Evolutionary conservation across 2,329 filamentous ascomycete species (phyloP), one percentile per base, ranked within the genome.

Genomic region (Blastomyces silverae): DNA sequence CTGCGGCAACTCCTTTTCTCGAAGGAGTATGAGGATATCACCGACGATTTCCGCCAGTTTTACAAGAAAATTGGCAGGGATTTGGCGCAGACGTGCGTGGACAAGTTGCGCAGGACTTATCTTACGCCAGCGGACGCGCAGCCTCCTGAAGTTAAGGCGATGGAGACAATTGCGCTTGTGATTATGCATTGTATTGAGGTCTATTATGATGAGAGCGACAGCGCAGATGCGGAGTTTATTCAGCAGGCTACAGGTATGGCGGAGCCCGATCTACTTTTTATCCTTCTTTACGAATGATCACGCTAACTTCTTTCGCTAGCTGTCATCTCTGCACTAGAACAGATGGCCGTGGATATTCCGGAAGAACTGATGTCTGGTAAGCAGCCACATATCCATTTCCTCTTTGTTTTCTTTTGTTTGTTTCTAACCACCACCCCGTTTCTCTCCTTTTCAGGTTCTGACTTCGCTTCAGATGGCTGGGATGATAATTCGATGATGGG

Each of bases 1-100:
- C 66, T 83, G 48, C 75, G 75, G 44, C 70, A 73, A 25, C 71
- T 80, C 31, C 66, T 83, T 22, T 81, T 83, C 66, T 71, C 70
- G 55, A 74, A 71, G 53, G 73, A 75, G 55, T 66, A 68, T 44
- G 73, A 74, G 48, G 73, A 75, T 63, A 63, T 67, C 20, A 65
- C 65, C 22, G 71, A 74, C 10, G 70, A 73, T 15, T 70, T 68
- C 65, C 69, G 71, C 55, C 64, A 71, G 3, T 74, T 68, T 48
- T 71, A 73, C 64, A 64, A 64, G 8, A 66, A 66, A 8, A 69
- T 77, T 48, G 76, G 74, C 13, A 76, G 71, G 44, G 71, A 74
- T 42, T 69, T 79, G 22, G 69, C 70, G 25, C 69, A 67, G 25
- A 66, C 73, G 4, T 77, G 73, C 65, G 65, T 77, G 28, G 73